A percentile compares a stretch with the other conserved stretches of the same genome.
Evolutionary conservation across 2,329 filamentous ascomycete genomes (phyloP).

Genomic region (Claviceps spartinae): DNA sequence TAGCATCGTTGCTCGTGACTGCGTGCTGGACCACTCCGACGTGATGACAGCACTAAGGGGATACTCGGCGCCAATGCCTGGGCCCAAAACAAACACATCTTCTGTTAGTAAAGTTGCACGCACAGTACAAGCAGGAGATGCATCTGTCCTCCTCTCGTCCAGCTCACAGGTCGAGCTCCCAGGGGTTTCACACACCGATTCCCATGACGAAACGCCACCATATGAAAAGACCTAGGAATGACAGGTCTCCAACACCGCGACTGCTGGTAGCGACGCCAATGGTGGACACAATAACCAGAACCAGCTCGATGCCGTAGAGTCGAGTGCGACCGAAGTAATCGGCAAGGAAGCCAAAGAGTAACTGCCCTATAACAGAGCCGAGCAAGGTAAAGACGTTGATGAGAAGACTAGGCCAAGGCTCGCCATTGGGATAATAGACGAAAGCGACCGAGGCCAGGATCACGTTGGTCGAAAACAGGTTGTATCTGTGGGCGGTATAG

Average conservation of each 20-base stretch:
- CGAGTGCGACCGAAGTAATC: slow-evolving; percentile 41
- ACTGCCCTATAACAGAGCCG: slow-evolving; percentile 37
- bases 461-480: slow-evolving; percentile 41
- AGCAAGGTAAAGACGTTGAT: slow-evolving; percentile 40
- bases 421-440: slow-evolving; percentile 36
- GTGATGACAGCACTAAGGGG: slow-evolving; percentile 55
- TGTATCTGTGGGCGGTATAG: slow-evolving; percentile 25
- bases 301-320: slow-evolving; percentile 41
- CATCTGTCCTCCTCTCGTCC: not conserved
- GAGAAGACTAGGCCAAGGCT: slow-evolving; percentile 30
- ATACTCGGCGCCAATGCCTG: slow-evolving; percentile 54
- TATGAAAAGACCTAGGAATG: slow-evolving; percentile 35
- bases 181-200: slow-evolving; percentile 23
- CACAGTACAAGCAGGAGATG: not conserved
- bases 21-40: slow-evolving; percentile 49
- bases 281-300: slow-evolving; percentile 43
- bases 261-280: slow-evolving; percentile 41
- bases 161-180: not conserved
- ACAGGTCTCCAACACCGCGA: slow-evolving; percentile 34
- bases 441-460: slow-evolving; percentile 39
- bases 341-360: slow-evolving; percentile 39
- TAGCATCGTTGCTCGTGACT: slow-evolving; percentile 53
- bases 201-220: slow-evolving; percentile 44
- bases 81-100: not conserved
- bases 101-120: not conserved